Conservation (phyloP, 2,329 filamentous ascomycete species). For the Hysterium pulicare region DNA sequence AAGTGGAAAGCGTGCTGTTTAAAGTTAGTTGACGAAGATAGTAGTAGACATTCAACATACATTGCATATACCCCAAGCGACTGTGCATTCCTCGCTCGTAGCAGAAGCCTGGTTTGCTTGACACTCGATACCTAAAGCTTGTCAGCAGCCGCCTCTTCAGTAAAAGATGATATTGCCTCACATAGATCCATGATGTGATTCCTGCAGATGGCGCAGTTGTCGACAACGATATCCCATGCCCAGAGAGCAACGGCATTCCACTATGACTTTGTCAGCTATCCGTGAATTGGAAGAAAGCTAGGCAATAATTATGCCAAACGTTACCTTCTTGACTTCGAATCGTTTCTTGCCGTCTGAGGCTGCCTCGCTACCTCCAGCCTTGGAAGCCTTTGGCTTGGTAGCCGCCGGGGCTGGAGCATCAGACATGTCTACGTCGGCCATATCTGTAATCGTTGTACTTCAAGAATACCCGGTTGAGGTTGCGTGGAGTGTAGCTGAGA, state of each 20-base stretch:
- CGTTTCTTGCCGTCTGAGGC: slow-evolving; percentile 75
- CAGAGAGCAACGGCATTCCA: slow-evolving; percentile 98
- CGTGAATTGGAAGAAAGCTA: not conserved
- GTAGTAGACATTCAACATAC: too few species aligned
- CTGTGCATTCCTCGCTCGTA: slow-evolving; percentile 96
- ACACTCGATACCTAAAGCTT: slow-evolving; percentile 88
- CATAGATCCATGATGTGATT: slow-evolving; percentile 99
- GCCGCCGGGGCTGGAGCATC: slow-evolving; percentile 67
- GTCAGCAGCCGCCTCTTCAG: too few species aligned
- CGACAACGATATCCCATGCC: slow-evolving; percentile 99
- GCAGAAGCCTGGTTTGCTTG: slow-evolving; percentile 98
- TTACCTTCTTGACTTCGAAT: slow-evolving; percentile 98
- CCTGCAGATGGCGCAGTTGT: slow-evolving; percentile 98
- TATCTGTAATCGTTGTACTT: slow-evolving; percentile 40
- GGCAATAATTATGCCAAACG: too few species aligned
- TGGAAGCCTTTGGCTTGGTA: slow-evolving; percentile 51
- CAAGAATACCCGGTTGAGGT: slow-evolving; percentile 18
- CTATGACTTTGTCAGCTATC: slow-evolving; percentile 48
- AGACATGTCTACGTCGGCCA: slow-evolving; percentile 97
- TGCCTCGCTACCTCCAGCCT: slow-evolving; percentile 51
- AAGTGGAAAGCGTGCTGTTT: slow-evolving; percentile 98
- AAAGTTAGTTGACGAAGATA: too few species aligned
- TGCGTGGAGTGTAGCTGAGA: slow-evolving; percentile 7
- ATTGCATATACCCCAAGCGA: slow-evolving; percentile 99
- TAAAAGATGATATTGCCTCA: slow-evolving; percentile 53